Evolutionary conservation across 768 basidiomycete species (phyloP).

Genomic region (Vishniacozyma victoriae): DNA sequence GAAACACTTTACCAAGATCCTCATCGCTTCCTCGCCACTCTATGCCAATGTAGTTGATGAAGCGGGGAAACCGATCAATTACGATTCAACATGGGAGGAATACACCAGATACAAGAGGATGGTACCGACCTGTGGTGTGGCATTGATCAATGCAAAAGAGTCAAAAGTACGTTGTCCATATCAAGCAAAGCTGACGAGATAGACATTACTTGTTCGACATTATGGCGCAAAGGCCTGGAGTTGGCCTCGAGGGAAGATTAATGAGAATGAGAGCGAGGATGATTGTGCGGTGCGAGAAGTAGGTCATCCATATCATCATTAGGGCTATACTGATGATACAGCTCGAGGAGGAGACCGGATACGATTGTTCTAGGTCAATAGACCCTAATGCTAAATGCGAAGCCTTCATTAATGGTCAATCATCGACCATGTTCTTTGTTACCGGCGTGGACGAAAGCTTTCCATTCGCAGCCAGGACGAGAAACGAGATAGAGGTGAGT

Average conservation of each 20-base stretch:
- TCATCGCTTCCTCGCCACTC: constrained; percentile 59
- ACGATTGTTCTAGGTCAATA: constrained; percentile 55
- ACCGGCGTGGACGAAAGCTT: constrained; percentile 81
- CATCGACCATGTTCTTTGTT: constrained; percentile 84
- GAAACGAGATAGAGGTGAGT: constrained; percentile 94
- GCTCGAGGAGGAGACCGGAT: constrained; percentile 97
- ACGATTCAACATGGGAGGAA: constrained; percentile 43
- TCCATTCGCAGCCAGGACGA: constrained; percentile 82
- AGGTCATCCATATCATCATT: constrained; percentile 21
- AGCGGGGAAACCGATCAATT: constrained; percentile 16
- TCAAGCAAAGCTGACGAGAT: constrained; percentile 48
- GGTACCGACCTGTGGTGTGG: constrained; percentile 95
- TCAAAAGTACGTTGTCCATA: constrained; percentile 66
- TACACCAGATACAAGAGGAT: constrained; percentile 96
- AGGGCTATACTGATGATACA: constrained; percentile 40
- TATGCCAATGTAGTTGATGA: constrained; percentile 14
- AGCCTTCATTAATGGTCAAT: constrained; percentile 81
- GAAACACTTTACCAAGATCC: constrained; percentile 85
- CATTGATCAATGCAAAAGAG: constrained; percentile 85
- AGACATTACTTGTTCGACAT: constrained; percentile 97
- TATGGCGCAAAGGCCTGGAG: constrained; percentile 98
- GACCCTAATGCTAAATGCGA: constrained; percentile 62
- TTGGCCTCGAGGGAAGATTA: constrained; percentile 99
- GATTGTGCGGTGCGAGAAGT: constrained; percentile 91
- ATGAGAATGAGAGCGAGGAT: constrained; percentile 76